These are phyloP conservation scores for Candida anglica DNA, from an alignment of 805 yeast genomes.

Conservation along the genomic window DNA sequence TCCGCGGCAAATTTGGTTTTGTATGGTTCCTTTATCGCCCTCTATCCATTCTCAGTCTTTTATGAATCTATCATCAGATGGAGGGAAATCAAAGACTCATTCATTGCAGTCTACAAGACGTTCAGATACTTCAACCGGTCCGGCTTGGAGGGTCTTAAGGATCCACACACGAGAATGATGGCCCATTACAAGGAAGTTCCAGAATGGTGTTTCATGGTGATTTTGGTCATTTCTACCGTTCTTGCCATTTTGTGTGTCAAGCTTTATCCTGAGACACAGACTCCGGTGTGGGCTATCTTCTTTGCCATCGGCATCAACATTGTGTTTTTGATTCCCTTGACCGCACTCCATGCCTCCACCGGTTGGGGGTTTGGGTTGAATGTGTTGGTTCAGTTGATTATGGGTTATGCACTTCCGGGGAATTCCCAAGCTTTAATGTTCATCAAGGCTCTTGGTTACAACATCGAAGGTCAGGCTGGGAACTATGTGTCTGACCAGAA, in stretches of 20 bases:
- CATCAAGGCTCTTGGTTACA: constrained; percentile 57
- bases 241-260: constrained; percentile 28
- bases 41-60: constrained; percentile 22
- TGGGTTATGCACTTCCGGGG: constrained; percentile 36
- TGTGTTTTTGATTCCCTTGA: constrained; percentile 28
- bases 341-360: constrained; percentile 23
- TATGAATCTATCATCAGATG: constrained; percentile 13
- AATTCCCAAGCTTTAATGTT: constrained; percentile 36
- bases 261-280: constrained; percentile 26
- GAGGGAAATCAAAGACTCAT: constrained; percentile 1
- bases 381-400: constrained; percentile 32
- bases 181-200: constrained; percentile 30
- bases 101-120: constrained; percentile 2
- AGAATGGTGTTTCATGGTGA: constrained; percentile 23
- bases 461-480: constrained; percentile 55
- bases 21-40: constrained; percentile 24
- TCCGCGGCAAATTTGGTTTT: constrained; percentile 23
- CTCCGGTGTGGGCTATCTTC: constrained; percentile 36
- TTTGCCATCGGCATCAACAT: constrained; percentile 30
- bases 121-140: constrained; percentile 17
- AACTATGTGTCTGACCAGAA: constrained; percentile 54
- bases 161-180: constrained; percentile 31
- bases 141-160: constrained; percentile 27
- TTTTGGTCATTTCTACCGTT: constrained; percentile 24
- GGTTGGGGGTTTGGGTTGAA: constrained; percentile 31